Base-by-base conservation (phyloP, 768 basidiomycete genomes). In the Lactarius akahatsu region DNA sequence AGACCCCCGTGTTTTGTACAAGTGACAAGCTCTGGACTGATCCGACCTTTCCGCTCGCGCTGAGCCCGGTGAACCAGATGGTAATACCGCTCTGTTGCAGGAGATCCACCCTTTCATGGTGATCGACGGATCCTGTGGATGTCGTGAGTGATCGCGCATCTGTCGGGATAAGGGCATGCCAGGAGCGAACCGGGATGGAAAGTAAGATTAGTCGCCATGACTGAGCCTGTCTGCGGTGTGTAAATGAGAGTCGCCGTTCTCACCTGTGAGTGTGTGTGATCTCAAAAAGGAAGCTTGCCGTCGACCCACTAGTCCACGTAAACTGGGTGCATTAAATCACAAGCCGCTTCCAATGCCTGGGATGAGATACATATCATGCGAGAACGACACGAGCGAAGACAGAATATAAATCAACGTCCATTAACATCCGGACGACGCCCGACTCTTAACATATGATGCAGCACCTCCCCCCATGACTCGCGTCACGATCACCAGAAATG, bases 1-100 rank as follows among this genome's bases (percentile, higher is more conserved):
- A 61, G 63, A 41, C 58, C 28, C 43, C 4, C 50, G 26, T 52
- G 23, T 50, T 43, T 20, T 9, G 10, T 30, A 38, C 36, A 38
- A 11, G 47, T 38, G 20, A 41, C 28, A 41, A 26, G 5, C 10
- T 30, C 9, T 15, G 30, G 1, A 43, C 57, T 47, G 62, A 20
- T 61, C 79, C 61, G 50, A 93, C 95, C 86, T 97, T 98, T 59
- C 96, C 96, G 74, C 92, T 94, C 8, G 91, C 96, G 73, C 93
- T 95, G 20, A 98, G 85, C 7, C 97, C 97, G 8, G 97, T 99
- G 66, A 99, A 78, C 97, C 97, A 99, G 75, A 68, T 68, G 11
- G 58, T 68, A 32, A 59, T 63, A 18, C 62, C 61, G 18, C 10
- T 67, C 43, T 59, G 66, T 30, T 47, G 50, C 38, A 69, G 43